Conservation (phyloP, 371 early-diverging fungal genomes). For the Rhizomucor miehei region DNA sequence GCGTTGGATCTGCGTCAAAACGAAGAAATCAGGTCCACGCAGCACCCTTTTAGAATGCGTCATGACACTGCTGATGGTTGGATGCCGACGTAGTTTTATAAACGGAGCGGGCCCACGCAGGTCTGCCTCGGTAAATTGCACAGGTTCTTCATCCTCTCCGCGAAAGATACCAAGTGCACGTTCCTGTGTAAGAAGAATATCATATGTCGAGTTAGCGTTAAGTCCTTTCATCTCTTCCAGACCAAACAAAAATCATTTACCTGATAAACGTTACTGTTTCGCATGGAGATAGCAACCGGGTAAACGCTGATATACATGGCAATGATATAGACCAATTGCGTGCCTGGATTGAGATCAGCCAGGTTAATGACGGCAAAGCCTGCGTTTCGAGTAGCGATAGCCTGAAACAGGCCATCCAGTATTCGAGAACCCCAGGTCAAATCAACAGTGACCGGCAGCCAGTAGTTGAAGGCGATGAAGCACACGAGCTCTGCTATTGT, state of each 20-base stretch:
- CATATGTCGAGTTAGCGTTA: not conserved
- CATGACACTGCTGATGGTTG: slow-evolving; percentile 38
- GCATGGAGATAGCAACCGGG: slow-evolving; percentile 51
- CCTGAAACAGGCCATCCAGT: slow-evolving; percentile 47
- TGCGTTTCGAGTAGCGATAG: slow-evolving; percentile 46
- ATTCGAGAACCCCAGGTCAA: slow-evolving; percentile 43
- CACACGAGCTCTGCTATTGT: slow-evolving; percentile 38
- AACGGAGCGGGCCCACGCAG: slow-evolving; percentile 19
- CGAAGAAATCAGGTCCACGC: slow-evolving; percentile 45
- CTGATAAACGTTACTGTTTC: slow-evolving; percentile 51
- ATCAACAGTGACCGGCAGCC: slow-evolving; percentile 35
- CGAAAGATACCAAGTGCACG: slow-evolving; percentile 47
- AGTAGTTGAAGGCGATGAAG: slow-evolving; percentile 42
- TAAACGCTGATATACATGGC: slow-evolving; percentile 57
- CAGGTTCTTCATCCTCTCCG: slow-evolving; percentile 22
- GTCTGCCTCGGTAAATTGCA: slow-evolving; percentile 17
- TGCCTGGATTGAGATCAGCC: slow-evolving; percentile 43
- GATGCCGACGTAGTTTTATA: slow-evolving; percentile 26
- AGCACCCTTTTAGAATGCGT: slow-evolving; percentile 30
- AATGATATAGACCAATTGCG: slow-evolving; percentile 42
- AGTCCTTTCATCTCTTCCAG: not conserved
- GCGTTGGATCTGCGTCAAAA: slow-evolving; percentile 43
- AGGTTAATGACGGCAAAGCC: slow-evolving; percentile 42
- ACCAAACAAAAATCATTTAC: slow-evolving; percentile 11
- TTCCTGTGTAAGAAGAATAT: slow-evolving; percentile 35